Evolutionary conservation across 2,329 filamentous ascomycete species (phyloP).

Genomic region (Iodosphaeria phyllophila): DNA sequence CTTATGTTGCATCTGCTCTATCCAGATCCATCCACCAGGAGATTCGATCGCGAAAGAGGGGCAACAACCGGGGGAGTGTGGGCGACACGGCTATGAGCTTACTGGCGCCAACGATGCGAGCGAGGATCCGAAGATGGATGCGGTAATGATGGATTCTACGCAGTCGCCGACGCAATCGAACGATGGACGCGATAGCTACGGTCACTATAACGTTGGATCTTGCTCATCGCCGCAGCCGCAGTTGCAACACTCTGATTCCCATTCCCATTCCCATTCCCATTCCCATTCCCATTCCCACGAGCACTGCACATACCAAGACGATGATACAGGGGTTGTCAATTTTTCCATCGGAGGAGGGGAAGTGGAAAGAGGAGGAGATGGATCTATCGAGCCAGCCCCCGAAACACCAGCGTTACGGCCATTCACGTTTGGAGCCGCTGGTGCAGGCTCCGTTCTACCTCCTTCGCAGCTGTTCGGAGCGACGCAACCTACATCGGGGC

Average conservation of each 20-base stretch:
- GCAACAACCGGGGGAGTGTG: too few species aligned
- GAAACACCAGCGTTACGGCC: conserved; percentile 30
- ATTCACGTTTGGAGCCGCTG: conserved; percentile 22
- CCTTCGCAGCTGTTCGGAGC: conserved; percentile 34
- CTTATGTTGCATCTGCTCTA: too few species aligned
- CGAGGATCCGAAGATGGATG: too few species aligned
- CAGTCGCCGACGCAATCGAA: conserved; percentile 38
- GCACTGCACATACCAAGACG: conserved; percentile 20
- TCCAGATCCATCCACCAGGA: too few species aligned
- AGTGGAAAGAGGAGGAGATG: conserved; percentile 11
- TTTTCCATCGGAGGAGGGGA: conserved; percentile 8
- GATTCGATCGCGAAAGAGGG: too few species aligned
- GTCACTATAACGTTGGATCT: conserved; percentile 15
- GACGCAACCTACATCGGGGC: conserved; percentile 33
- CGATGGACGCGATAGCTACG: conserved; percentile 35
- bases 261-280: conserved; percentile 9
- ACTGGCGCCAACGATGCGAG: too few species aligned
- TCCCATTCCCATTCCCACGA: conserved; percentile 6
- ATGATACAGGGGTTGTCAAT: conserved; percentile 25
- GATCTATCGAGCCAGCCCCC: conserved; percentile 20
- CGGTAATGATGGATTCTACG: conserved; percentile 28
- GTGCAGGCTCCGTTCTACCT: conserved; percentile 15
- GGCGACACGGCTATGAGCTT: too few species aligned
- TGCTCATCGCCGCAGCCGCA: conserved; percentile 6
- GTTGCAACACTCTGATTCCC: conserved; percentile 11